phyloP scores from a whole-genome alignment of 805 yeast genomes.

The Yarrowia phangngaensis region DNA sequence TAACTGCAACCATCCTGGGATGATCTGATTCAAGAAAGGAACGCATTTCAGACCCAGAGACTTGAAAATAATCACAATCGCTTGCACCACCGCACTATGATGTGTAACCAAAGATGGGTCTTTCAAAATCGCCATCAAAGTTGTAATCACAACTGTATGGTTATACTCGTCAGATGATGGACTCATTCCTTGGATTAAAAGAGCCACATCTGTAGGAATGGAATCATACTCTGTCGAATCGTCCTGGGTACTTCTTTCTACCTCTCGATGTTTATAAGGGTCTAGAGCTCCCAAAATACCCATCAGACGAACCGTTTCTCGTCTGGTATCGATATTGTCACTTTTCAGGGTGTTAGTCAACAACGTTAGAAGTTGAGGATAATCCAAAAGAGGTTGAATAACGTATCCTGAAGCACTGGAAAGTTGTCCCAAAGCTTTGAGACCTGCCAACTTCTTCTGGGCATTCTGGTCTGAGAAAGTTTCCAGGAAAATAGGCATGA shows the following conservation, averaged over 20 bases:
- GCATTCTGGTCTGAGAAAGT: constrained; percentile 91
- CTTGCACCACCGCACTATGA: constrained; percentile 90
- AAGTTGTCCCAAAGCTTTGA: constrained; percentile 80
- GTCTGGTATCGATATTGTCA: constrained; percentile 69
- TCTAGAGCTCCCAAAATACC: constrained; percentile 96
- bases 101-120: constrained; percentile 82
- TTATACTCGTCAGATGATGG: constrained; percentile 88
- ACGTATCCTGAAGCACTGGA: constrained; percentile 92
- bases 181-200: constrained; percentile 89
- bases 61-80: constrained; percentile 85
- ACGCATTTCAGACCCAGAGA: constrained; percentile 86
- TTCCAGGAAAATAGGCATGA: constrained; percentile 84
- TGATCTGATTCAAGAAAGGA: constrained; percentile 78
- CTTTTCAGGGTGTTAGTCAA: constrained; percentile 76
- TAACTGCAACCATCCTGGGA: constrained; percentile 81
- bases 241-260: constrained; percentile 63
- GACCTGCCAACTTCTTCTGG: constrained; percentile 86
- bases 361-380: constrained; percentile 82
- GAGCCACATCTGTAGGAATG: constrained; percentile 83
- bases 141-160: constrained; percentile 89
- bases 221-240: constrained; percentile 64
- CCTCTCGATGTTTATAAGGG: constrained; percentile 91
- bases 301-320: constrained; percentile 82
- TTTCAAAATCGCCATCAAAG: constrained; percentile 74
- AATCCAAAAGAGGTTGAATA: constrained; percentile 84